Evolutionary conservation across 176 grass and related monocot genomes (phyloP), one percentile per base, ranked within the genome.

Genomic region (Tuctoria greenei): DNA sequence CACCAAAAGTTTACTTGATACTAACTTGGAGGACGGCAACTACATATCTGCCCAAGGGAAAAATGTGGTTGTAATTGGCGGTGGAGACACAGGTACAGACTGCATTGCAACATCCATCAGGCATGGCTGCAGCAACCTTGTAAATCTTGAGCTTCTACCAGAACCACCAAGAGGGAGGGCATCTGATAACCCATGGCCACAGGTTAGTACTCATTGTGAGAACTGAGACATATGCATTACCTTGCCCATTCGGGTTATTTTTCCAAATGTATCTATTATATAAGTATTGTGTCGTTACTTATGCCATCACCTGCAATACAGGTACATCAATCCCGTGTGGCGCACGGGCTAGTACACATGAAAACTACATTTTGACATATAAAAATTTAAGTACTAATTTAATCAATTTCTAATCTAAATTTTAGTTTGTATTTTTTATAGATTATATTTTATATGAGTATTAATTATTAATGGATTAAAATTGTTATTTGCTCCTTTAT

Each of bases 21-120:
- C 40, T 56, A 85, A 92, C 16, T 72, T 88, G 35, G 70, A 88
- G 55, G 82, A 85, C 72, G 64, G 79, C 58, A 87, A 84, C 9
- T 91, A 91, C 67, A 88, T 92, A 62, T 88, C 85, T 10, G 89
- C 89, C 7, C 20, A 66, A 58, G 86, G 89, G 42, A 86, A 75
- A 77, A 92, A 88, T 41, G 89, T 92, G 12, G 74, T 86, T 31
- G 82, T 92, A 2, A 92, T 92, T 39, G 89, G 89, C 4, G 86
- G 89, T 28, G 89, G 89, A 70, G 89, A 92, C 38, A 92, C 89
- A 43, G 89, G 89, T 23, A 88, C 89, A 4, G 89, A 92, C 62
- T 92, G 89, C 56, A 87, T 92, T 31, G 89, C 67, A 35, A 88
- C 89, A 74, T 79, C 89, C 6, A 76, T 88, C 11, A 81, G 89